Conservation (phyloP, 129 eudicot genomes). For the Rutidosis leptorrhynchoides region DNA sequence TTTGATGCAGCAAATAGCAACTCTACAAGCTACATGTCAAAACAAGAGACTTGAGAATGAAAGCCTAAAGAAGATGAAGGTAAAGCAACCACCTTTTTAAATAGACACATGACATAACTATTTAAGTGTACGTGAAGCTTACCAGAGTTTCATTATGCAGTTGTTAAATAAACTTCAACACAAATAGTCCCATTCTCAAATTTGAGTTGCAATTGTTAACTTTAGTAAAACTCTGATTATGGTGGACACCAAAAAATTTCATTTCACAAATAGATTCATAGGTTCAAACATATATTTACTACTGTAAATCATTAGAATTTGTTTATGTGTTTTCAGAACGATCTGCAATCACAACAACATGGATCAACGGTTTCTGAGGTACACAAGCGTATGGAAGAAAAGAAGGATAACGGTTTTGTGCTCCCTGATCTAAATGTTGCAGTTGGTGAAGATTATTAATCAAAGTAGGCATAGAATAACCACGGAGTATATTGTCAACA, state of each 20-base stretch:
- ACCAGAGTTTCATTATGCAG: too few species aligned
- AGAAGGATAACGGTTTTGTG: conserved; percentile 18
- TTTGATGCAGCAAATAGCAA: conserved; percentile 33
- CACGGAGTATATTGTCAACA: conserved; percentile 31
- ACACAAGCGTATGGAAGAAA: conserved; percentile 8
- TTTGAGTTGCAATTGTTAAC: too few species aligned
- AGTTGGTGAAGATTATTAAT: conserved; percentile 31
- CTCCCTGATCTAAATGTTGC: conserved; percentile 36
- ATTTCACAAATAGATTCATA: background rate
- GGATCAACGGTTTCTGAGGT: background rate
- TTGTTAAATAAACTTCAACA: too few species aligned
- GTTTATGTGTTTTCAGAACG: conserved; percentile 16
- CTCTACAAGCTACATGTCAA: conserved; percentile 25
- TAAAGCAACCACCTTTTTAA: conserved; percentile 15
- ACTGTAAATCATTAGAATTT: background rate
- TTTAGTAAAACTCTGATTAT: too few species aligned
- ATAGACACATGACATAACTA: too few species aligned
- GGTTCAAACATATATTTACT: background rate
- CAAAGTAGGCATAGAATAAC: conserved; percentile 36
- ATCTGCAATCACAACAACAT: conserved; percentile 21
- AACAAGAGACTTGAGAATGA: conserved; percentile 34
- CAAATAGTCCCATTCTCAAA: too few species aligned
- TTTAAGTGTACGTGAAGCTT: too few species aligned
- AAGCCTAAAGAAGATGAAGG: conserved; percentile 41
- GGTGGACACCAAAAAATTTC: background rate